Base-by-base conservation (phyloP, 1,139 yeast species). In the Hansenula anomala region DNA sequence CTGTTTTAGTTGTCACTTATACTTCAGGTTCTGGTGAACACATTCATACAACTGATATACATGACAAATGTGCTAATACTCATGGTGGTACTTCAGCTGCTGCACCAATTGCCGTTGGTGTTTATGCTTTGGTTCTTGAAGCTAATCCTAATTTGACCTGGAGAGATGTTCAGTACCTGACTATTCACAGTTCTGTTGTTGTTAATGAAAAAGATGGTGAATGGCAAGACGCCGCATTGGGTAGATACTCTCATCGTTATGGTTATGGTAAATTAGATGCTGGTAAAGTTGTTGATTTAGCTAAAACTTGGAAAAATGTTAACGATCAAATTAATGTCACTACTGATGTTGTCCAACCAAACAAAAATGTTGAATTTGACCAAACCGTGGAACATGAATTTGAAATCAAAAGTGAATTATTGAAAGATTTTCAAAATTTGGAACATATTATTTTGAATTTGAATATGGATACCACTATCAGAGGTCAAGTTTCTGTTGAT, bases 21-120 rank as follows among this genome's bases (percentile, higher is more conserved):
- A 83, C 95, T 5, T 86, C 96, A 2, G 97, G 97, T 1, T 80
- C 92, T 4, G 87, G 87, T 23, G 96, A 88, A 56, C 86, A 78
- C 56, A 92, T 94, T 43, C 94, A 86, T 56, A 87, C 98, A 8
- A 87, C 97, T 3, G 97, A 92, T 60, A 75, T 88, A 39, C 73
- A 79, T 36, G 73, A 73, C n/a, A 61, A 64, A 48, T 94, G 99
- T 60, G 67, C 94, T 3, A 71, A 72, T 28, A 59, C 54, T 24
- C 98, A 94, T 61, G 96, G 97, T 9, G 99, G 99, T 18, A 94
- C 99, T 0, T 90, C 97, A 15, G 98, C 98, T 1, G 97, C 98
- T 15, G 98, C 98, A 0, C 99, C 99, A 0, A 71, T 94, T 40
- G 98, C 97, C 0, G 97, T 97, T 0, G 98, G 98, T 17, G 74